Percentiles rank a stretch among this genome's conserved stretches.
These are phyloP conservation scores for Lichina pygmaea DNA, from an alignment of 495 filamentous ascomycete genomes.

Conservation along the genomic window DNA sequence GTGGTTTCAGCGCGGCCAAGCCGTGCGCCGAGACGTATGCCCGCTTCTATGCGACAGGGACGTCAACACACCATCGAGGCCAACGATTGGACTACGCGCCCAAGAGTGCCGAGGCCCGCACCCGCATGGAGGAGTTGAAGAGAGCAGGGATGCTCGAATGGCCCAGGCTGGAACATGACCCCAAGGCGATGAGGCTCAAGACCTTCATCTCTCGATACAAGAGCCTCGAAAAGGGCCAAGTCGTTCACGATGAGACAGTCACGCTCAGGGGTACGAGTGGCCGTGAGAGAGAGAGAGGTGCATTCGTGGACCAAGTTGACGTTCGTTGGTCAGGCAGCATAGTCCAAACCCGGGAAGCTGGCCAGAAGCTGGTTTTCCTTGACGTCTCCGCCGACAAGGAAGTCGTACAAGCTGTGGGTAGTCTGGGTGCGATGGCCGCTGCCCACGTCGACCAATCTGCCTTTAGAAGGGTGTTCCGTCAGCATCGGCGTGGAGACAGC, in stretches of 20 bases:
- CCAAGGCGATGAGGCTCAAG: slow-evolving; percentile 4
- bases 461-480: slow-evolving; percentile 30
- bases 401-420: slow-evolving; percentile 47
- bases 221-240: slow-evolving; percentile 7
- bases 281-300: background rate
- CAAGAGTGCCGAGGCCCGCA: slow-evolving; percentile 13
- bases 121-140: slow-evolving; percentile 23
- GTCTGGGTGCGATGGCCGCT: slow-evolving; percentile 24
- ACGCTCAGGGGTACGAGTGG: slow-evolving; percentile 14
- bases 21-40: slow-evolving; percentile 11
- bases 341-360: slow-evolving; percentile 25
- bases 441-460: slow-evolving; percentile 13
- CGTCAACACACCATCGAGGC: too few relatives aligned
- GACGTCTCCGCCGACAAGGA: slow-evolving; percentile 45
- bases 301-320: too few relatives aligned
- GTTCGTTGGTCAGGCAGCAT: slow-evolving; percentile 30
- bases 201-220: slow-evolving; percentile 7
- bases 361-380: slow-evolving; percentile 58
- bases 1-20: background rate
- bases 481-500: slow-evolving; percentile 48
- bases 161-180: slow-evolving; percentile 16
- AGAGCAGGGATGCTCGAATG: slow-evolving; percentile 19
- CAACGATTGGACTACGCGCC: background rate
- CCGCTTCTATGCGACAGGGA: slow-evolving; percentile 17
- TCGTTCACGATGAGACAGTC: slow-evolving; percentile 11